A percentile compares a stretch with the other conserved stretches of the same genome.
These are phyloP conservation scores for Pichia gijzeniarum DNA, from an alignment of 805 yeast genomes.

Conservation along the genomic window DNA sequence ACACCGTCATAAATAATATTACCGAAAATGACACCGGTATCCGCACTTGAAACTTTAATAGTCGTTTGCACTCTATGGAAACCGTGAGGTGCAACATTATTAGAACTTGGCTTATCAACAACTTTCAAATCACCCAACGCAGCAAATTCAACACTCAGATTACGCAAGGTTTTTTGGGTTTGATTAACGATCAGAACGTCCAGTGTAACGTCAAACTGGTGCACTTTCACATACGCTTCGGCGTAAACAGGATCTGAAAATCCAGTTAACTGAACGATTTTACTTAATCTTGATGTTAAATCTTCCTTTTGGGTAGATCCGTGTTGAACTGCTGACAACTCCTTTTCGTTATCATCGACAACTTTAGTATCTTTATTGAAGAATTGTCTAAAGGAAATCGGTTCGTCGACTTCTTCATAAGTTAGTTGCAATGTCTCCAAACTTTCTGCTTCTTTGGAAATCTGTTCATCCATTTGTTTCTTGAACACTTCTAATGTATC, in stretches of 20 bases:
- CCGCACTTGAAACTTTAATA: slow-evolving; percentile 92
- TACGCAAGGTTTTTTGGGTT: slow-evolving; percentile 83
- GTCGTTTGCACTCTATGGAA: slow-evolving; percentile 87
- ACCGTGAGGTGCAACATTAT: slow-evolving; percentile 95
- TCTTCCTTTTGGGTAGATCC: slow-evolving; percentile 48
- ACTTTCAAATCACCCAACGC: slow-evolving; percentile 94
- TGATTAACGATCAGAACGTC: slow-evolving; percentile 94
- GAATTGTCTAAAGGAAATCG: slow-evolving; percentile 74
- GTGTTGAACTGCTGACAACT: slow-evolving; percentile 50
- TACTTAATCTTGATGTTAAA: slow-evolving; percentile 72
- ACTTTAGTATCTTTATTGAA: slow-evolving; percentile 37
- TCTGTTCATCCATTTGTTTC: slow-evolving; percentile 57
- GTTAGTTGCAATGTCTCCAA: slow-evolving; percentile 53
- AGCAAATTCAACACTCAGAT: slow-evolving; percentile 90
- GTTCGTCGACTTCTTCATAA: slow-evolving; percentile 74
- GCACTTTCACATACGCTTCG: slow-evolving; percentile 93
- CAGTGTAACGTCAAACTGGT: slow-evolving; percentile 90
- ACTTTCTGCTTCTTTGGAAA: slow-evolving; percentile 47
- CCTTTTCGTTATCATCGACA: slow-evolving; percentile 48
- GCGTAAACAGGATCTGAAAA: slow-evolving; percentile 97
- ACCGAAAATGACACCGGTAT: slow-evolving; percentile 97
- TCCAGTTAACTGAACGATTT: slow-evolving; percentile 93
- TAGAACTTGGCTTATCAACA: slow-evolving; percentile 82
- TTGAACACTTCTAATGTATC: slow-evolving; percentile 84
- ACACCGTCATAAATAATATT: slow-evolving; percentile 95